Evolutionary conservation across 2,329 filamentous ascomycete genomes (phyloP).

Genomic region (Beauveria brongniartii): DNA sequence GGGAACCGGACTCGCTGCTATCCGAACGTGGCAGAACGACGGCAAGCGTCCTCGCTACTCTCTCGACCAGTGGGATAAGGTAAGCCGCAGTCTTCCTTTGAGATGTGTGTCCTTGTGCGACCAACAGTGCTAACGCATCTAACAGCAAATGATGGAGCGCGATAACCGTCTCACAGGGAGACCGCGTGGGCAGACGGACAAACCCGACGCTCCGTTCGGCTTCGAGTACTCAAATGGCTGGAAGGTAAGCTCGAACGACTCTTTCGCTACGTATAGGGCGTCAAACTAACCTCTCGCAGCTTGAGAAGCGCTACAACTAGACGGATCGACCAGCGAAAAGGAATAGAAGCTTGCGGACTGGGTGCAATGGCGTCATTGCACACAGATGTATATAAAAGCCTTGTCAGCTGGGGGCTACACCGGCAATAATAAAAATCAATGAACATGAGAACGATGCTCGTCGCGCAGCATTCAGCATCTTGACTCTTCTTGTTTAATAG

Average conservation of each 20-base stretch:
- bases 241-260: conserved; percentile 41
- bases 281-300: conserved; percentile 25
- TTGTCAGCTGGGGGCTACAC: neutral
- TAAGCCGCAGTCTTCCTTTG: conserved; percentile 26
- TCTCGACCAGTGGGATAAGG: conserved; percentile 56
- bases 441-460: neutral
- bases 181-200: conserved; percentile 50
- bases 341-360: neutral
- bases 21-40: conserved; percentile 51
- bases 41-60: conserved; percentile 53
- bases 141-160: conserved; percentile 59
- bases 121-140: conserved; percentile 20
- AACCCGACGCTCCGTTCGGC: conserved; percentile 45
- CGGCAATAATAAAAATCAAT: conserved; percentile 7
- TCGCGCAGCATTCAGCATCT: neutral
- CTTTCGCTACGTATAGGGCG: conserved; percentile 1
- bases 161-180: conserved; percentile 53
- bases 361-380: conserved; percentile 1
- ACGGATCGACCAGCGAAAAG: neutral
- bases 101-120: neutral
- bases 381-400: conserved; percentile 12
- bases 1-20: conserved; percentile 48
- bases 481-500: neutral
- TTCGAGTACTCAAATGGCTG: conserved; percentile 58
- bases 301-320: conserved; percentile 46